Evolutionary conservation across 768 basidiomycete genomes (phyloP), one percentile per base, ranked within the genome.

Genomic region (Trametes cubensis): DNA sequence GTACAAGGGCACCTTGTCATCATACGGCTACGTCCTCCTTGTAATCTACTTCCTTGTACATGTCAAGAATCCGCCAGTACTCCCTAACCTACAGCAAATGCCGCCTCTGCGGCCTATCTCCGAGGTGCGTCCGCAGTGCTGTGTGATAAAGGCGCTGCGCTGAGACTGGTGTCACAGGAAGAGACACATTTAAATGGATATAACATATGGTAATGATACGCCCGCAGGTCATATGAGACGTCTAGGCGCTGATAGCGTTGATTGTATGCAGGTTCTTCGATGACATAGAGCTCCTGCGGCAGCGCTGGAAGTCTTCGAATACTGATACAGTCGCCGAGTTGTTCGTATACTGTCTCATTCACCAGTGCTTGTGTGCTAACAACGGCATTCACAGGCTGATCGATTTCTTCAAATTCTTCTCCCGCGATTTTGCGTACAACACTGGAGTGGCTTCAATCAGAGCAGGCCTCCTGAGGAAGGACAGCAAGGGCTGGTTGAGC

Each of bases 11-110:
- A 98, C 96, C 1, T 80, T 99, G 55, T 95, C 93, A 58, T 96
- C 95, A 56, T 98, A 99, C 73, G 96, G 96, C 66, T 98, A 96
- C 78, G 95, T 96, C 67, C 83, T 99, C 55, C 89, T 99, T 75
- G 96, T 98, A 74, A 93, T 99, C 69, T 97, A 95, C 79, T 99
- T 94, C 78, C 85, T 98, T 55, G 88, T 95, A 48, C 97, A 99
- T 75, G 95, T 98, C 79, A 96, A 97, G 80, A 93, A 93, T 67
- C 95, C 96, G 58, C 92, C 95, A 25, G 92, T 99, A 45, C 81
- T 99, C 62, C 96, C 96, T 67, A 97, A 97, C 78, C 82, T 97
- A 63, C 95, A 97, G 79, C 88, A 94, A 75, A 91, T 97, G 82
- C 94, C 94, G 23, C 93, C 95, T 38, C 74, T 95, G 67, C 88